phyloP scores from a whole-genome alignment of 1,284 basidiomycete species.

The Trametes versicolor region DNA sequence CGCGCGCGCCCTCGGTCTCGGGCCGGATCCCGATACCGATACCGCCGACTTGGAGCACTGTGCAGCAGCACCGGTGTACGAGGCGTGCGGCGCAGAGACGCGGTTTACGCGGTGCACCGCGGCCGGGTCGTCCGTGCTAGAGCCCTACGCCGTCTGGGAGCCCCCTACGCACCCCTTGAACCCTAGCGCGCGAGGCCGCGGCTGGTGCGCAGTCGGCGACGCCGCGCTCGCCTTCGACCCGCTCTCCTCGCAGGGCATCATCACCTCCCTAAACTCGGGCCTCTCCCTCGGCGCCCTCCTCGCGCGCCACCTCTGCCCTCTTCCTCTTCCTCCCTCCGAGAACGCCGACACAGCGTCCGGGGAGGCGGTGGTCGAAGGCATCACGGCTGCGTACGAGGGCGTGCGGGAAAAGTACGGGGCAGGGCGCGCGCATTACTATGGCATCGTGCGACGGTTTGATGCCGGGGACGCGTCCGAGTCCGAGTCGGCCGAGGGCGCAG shows the following conservation, averaged over 20 bases:
- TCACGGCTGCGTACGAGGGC: constrained; percentile 18
- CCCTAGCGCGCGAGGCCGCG: constrained; percentile 2
- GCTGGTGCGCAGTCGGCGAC: constrained; percentile 49
- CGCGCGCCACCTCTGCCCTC: constrained; percentile 9
- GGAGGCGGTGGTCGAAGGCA: background rate
- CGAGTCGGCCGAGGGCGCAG: background rate
- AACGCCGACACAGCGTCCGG: background rate
- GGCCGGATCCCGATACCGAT: constrained; percentile 16
- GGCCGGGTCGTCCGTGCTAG: constrained; percentile 42
- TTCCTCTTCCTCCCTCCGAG: background rate
- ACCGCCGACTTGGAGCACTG: too few relatives aligned
- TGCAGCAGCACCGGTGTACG: constrained; percentile 18
- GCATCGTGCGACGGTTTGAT: constrained; percentile 28
- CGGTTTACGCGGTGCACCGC: constrained; percentile 42
- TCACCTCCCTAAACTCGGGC: constrained; percentile 46
- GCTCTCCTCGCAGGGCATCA: constrained; percentile 50
- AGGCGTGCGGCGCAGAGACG: constrained; percentile 2
- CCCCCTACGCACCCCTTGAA: background rate
- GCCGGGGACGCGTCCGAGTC: constrained; percentile 2
- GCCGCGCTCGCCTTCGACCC: constrained; percentile 51
- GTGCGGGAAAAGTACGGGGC: constrained; percentile 26
- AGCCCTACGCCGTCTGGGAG: constrained; percentile 33
- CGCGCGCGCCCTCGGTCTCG: background rate
- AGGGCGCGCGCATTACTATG: constrained; percentile 28
- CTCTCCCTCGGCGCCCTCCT: constrained; percentile 36